Conservation (phyloP, 2,329 filamentous ascomycete species). For the Ophidiomyces ophidiicola region DNA sequence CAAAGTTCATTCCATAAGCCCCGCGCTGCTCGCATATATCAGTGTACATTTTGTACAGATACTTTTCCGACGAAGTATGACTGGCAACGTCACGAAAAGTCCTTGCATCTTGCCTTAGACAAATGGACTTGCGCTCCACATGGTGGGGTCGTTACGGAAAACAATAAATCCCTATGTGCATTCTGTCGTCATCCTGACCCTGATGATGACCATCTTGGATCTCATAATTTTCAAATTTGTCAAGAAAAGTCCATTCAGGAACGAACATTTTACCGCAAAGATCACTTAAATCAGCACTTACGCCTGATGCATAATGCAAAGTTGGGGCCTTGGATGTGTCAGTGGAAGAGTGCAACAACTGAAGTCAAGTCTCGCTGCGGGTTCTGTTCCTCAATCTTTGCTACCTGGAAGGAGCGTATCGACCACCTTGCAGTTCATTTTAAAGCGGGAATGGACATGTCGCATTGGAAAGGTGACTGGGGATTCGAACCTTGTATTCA, state of each 20-base stretch:
- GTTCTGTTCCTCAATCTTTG: slow-evolving; percentile 31
- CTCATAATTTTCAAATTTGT: slow-evolving; percentile 47
- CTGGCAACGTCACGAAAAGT: slow-evolving; percentile 49
- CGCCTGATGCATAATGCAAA: slow-evolving; percentile 48
- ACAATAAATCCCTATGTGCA: slow-evolving; percentile 44
- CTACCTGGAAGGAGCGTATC: slow-evolving; percentile 35
- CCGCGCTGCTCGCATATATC: slow-evolving; percentile 38
- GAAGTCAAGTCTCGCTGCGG: slow-evolving; percentile 41
- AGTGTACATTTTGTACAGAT: slow-evolving; percentile 48
- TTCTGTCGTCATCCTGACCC: slow-evolving; percentile 47
- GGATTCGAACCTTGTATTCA: slow-evolving; percentile 30
- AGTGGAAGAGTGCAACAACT: slow-evolving; percentile 45
- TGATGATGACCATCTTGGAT: slow-evolving; percentile 44
- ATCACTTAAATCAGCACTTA: slow-evolving; percentile 50
- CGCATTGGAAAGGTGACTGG: slow-evolving; percentile 33
- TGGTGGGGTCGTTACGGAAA: slow-evolving; percentile 40
- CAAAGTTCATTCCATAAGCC: slow-evolving; percentile 33
- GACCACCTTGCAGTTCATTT: slow-evolving; percentile 33
- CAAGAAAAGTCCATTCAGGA: slow-evolving; percentile 49
- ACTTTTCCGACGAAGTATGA: slow-evolving; percentile 47
- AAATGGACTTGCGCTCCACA: slow-evolving; percentile 50
- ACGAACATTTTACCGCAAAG: slow-evolving; percentile 51
- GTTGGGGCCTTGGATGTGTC: slow-evolving; percentile 44
- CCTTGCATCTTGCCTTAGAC: slow-evolving; percentile 44
- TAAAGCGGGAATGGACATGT: slow-evolving; percentile 28